Conservation (phyloP, 208 protist genomes). For the Crithidia bombi region DNA sequence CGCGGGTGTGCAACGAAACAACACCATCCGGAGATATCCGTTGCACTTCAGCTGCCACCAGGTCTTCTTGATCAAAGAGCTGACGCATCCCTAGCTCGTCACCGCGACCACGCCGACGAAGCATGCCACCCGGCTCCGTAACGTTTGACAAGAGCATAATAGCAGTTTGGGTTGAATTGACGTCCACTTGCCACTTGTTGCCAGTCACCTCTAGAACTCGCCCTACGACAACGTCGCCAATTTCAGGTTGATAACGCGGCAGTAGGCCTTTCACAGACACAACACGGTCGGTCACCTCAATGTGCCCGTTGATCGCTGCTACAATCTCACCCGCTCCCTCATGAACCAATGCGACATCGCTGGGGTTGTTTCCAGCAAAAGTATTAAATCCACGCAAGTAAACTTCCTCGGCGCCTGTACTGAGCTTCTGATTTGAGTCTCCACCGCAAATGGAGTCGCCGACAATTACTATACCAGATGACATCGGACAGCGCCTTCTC, state of each 20-base stretch:
- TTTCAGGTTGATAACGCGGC: slow-evolving; percentile 93
- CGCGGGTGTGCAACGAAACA: slow-evolving; percentile 94
- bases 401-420: slow-evolving; percentile 43
- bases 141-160: slow-evolving; percentile 97
- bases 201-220: slow-evolving; percentile 91
- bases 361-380: slow-evolving; percentile 60
- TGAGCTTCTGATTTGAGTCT: slow-evolving; percentile 35
- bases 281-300: slow-evolving; percentile 86
- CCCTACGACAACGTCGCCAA: slow-evolving; percentile 98
- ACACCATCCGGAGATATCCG: slow-evolving; percentile 89
- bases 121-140: slow-evolving; percentile 96
- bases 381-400: slow-evolving; percentile 87
- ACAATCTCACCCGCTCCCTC: slow-evolving; percentile 86
- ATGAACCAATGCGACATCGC: slow-evolving; percentile 41
- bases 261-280: slow-evolving; percentile 80
- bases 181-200: slow-evolving; percentile 96
- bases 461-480: slow-evolving; percentile 53
- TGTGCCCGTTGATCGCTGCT: slow-evolving; percentile 75
- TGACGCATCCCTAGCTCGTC: slow-evolving; percentile 96
- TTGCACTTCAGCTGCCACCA: slow-evolving; percentile 96
- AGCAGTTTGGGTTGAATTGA: slow-evolving; percentile 91
- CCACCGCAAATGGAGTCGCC: slow-evolving; percentile 87
- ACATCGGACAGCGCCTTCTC: too few species aligned
- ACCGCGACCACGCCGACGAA: slow-evolving; percentile 87
- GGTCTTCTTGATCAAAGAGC: slow-evolving; percentile 96